Evolutionary conservation across 768 basidiomycete species (phyloP), one percentile per base, ranked within the genome.

Genomic region (Paxillus rubicundulus): DNA sequence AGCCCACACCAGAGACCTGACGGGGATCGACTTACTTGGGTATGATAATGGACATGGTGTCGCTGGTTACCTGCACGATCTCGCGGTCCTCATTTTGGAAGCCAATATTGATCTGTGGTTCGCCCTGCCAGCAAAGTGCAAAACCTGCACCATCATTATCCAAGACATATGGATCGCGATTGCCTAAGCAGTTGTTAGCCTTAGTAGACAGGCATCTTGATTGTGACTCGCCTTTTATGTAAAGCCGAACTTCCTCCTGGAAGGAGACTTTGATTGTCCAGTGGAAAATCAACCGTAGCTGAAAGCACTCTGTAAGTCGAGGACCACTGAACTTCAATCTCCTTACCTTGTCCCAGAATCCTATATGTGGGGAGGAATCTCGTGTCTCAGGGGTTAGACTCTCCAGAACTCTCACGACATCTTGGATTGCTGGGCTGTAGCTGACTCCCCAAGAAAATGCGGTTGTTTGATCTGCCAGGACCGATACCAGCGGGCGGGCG

Each of bases 331-430:
- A 27, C 16, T 41, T 9, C 10, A 34, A 13, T 33, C 61, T 53
- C 54, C 75, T 60, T 53, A 88, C 85, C 79, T 97, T 98, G 68
- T 98, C 95, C 95, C 95, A 97, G 67, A 97, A 96, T 7, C 93
- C 95, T 55, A 96, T 63, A 9, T 81, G 77, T 12, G 91, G 88
- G 2, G 92, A 95, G 18, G 82, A 76, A 69, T 98, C 95, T 41
- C 82, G 79, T 45, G 90, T 82, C 17, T 88, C 77, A 57, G 84
- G 84, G 3, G 89, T 82, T 49, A 98, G 64, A 2, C 86, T 86
- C 51, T 97, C 95, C 24, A 98, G 64, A 17, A 94, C 77, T 41
- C 84, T 80, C 77, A 90, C 85, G 41, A 97, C 67, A 64, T 97
- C 95, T 64, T 94, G 90, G 20, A 90, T 88, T 2, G 85, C 87